These are phyloP conservation scores for Phytophthora syringae DNA, from an alignment of 352 stramenopile species.

Conservation along the genomic window DNA sequence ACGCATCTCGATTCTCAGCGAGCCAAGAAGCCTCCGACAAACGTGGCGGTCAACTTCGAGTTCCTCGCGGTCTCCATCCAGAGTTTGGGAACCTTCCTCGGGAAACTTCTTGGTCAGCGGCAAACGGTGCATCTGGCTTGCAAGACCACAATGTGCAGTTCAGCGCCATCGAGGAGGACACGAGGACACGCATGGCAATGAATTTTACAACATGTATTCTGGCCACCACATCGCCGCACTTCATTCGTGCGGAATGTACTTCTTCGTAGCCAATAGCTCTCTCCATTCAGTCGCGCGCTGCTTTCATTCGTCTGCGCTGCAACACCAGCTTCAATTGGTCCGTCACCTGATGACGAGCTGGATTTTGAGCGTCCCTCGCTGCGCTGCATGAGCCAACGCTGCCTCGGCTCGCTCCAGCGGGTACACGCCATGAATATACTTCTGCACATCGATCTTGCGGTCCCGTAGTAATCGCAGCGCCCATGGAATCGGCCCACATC, in stretches of 20 bases:
- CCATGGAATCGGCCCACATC: constrained; percentile 68
- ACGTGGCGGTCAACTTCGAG: neutral
- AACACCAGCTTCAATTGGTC: constrained; percentile 16
- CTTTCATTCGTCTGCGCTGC: constrained; percentile 15
- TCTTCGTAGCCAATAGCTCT: constrained; percentile 9
- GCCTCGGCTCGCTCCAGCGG: constrained; percentile 53
- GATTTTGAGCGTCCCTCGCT: constrained; percentile 66
- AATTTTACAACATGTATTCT: constrained; percentile 39
- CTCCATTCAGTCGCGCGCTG: constrained; percentile 13
- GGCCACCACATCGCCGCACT: constrained; percentile 21
- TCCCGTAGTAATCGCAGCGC: constrained; percentile 60
- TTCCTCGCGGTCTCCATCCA: neutral
- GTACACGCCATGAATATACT: constrained; percentile 71
- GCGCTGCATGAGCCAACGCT: constrained; percentile 55
- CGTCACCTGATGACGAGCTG: constrained; percentile 55
- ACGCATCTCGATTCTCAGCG: too few relatives aligned
- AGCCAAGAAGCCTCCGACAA: too few relatives aligned
- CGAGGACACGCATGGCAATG: constrained; percentile 19
- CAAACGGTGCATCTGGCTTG: constrained; percentile 24
- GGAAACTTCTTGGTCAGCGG: constrained; percentile 24
- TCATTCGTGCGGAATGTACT: constrained; percentile 29
- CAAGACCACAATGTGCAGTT: constrained; percentile 12
- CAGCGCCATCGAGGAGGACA: too few relatives aligned
- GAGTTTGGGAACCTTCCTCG: constrained; percentile 11
- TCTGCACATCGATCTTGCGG: constrained; percentile 63